A percentile compares a stretch with the other conserved stretches of the same genome.
These are phyloP conservation scores for Turritis glabra DNA, from an alignment of 345 rosid species.

Conservation along the genomic window DNA sequence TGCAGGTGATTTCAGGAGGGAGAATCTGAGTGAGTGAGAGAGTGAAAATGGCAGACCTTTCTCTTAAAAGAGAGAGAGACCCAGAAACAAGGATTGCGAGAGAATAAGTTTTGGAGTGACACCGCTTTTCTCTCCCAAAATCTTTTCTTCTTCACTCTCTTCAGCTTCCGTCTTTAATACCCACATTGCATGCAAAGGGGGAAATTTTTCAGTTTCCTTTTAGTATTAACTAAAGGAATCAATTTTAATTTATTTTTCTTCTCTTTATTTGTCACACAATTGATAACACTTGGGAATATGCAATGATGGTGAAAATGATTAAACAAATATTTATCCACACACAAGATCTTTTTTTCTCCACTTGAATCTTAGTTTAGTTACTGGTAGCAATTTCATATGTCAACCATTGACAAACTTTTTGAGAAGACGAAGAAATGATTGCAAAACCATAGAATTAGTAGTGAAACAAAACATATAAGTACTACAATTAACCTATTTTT, in stretches of 20 bases:
- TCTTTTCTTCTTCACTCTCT: constrained; percentile 12
- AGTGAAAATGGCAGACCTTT: constrained; percentile 23
- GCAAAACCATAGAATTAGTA: not conserved
- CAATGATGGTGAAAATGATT: not conserved
- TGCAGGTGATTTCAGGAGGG: constrained; percentile 6
- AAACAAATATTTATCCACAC: not conserved
- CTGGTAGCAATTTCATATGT: too few relatives aligned
- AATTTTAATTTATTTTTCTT: not conserved
- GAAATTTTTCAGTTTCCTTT: not conserved
- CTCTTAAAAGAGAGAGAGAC: not conserved
- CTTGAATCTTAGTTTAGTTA: too few relatives aligned
- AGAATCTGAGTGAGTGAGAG: constrained; percentile 24
- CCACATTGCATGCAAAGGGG: constrained; percentile 35
- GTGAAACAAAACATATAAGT: not conserved
- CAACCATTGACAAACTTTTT: not conserved
- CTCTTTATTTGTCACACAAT: not conserved
- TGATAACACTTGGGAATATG: not conserved
- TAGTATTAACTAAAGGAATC: not conserved
- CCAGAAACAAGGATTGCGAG: not conserved
- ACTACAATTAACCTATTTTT: not conserved
- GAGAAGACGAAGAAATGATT: not conserved
- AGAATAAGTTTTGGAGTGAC: not conserved
- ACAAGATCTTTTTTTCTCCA: too few relatives aligned
- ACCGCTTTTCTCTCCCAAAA: not conserved
- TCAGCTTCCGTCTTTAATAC: not conserved